Evolutionary conservation across 257 asterid species (phyloP).

Genomic region (Solanum habrochaites): DNA sequence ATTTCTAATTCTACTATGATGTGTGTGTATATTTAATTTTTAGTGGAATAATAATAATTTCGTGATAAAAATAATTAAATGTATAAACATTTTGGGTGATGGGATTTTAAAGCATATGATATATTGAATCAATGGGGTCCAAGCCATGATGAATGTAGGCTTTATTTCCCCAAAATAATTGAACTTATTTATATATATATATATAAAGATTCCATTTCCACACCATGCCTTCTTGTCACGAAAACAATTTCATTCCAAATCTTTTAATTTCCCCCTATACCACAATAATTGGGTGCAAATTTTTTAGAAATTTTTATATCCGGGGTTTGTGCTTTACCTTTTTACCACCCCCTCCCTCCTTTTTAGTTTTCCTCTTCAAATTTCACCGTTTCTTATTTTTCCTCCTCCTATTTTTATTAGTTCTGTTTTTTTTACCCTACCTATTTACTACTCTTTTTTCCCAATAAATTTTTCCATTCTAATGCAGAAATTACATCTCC

Average conservation of each 20-base stretch:
- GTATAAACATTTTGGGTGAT: neutral
- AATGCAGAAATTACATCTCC: too few species aligned
- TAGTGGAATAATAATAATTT: accelerated
- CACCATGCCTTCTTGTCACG: neutral
- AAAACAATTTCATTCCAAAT: neutral
- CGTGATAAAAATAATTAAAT: neutral
- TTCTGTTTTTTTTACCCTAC: too few species aligned
- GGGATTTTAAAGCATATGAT: neutral
- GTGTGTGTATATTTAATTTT: neutral
- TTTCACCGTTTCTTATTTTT: too few species aligned
- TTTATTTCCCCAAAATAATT: neutral
- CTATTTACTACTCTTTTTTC: too few species aligned
- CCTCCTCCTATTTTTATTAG: too few species aligned
- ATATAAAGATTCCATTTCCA: neutral
- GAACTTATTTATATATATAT: neutral
- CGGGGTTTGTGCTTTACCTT: too few species aligned
- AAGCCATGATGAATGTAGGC: neutral
- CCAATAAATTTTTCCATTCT: too few species aligned
- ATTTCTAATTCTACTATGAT: neutral
- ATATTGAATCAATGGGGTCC: neutral
- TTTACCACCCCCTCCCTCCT: too few species aligned
- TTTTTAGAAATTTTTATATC: too few species aligned
- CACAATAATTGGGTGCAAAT: neutral
- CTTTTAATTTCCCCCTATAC: neutral
- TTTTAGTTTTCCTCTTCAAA: too few species aligned